phyloP scores from a whole-genome alignment of 2,329 filamentous ascomycete genomes.

The Huntiella decipiens region DNA sequence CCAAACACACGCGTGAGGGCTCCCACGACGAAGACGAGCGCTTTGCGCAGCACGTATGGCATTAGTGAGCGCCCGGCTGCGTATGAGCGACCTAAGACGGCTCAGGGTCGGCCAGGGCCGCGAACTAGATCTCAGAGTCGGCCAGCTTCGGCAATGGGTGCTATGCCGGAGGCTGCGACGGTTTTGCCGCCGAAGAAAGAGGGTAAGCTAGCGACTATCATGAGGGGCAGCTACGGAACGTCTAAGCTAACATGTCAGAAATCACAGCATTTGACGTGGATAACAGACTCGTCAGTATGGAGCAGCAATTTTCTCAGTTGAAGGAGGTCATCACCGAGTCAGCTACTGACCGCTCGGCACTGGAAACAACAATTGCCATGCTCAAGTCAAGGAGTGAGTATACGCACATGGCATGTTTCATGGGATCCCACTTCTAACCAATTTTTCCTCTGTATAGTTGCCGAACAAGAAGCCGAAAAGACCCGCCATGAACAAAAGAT shows the following conservation, averaged over 20 bases:
- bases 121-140: constrained; percentile 8
- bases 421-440: constrained; percentile 6
- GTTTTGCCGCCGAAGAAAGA: not conserved
- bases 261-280: constrained; percentile 64
- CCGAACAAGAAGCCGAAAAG: constrained; percentile 29
- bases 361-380: constrained; percentile 56
- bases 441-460: constrained; percentile 19
- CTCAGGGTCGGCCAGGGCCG: constrained; percentile 18
- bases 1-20: constrained; percentile 6
- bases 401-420: not conserved
- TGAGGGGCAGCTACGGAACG: not conserved
- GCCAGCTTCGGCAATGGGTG: constrained; percentile 3
- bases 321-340: constrained; percentile 54
- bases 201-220: not conserved
- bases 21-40: constrained; percentile 22
- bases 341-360: constrained; percentile 43
- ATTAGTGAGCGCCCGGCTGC: constrained; percentile 32
- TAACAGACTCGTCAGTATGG: constrained; percentile 55
- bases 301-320: constrained; percentile 52
- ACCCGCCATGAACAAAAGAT: constrained; percentile 32
- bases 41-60: constrained; percentile 18
- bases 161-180: not conserved
- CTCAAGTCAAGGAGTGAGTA: constrained; percentile 56
- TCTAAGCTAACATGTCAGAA: constrained; percentile 41
- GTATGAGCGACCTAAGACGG: constrained; percentile 31